Percentiles rank a stretch among this genome's conserved stretches.
phyloP scores from a whole-genome alignment of 2,329 filamentous ascomycete species.

The Xylaria multiplex region DNA sequence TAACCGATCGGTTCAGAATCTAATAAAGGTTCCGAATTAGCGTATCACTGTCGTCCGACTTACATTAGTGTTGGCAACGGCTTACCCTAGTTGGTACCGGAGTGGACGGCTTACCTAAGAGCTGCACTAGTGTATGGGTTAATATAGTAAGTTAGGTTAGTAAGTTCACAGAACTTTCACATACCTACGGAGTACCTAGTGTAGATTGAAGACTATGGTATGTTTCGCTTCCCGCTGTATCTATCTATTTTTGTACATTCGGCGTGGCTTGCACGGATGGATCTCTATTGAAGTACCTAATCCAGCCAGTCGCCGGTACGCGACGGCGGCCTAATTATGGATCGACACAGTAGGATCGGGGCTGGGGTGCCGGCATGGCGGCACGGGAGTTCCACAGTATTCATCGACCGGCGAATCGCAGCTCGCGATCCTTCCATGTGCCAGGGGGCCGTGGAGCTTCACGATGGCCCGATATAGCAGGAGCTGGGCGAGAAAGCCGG shows the following conservation, averaged over 20 bases:
- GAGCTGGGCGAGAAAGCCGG: constrained; percentile 21
- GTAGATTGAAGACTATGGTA: background rate
- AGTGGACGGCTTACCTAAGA: background rate
- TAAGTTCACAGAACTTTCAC: background rate
- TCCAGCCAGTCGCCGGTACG: background rate
- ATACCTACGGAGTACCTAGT: too few relatives aligned
- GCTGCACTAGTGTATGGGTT: background rate
- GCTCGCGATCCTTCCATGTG: constrained; percentile 23
- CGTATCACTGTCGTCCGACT: too few relatives aligned
- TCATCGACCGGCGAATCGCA: constrained; percentile 20
- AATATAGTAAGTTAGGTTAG: background rate
- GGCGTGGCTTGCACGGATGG: too few relatives aligned
- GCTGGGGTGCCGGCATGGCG: constrained; percentile 21
- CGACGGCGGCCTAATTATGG: constrained; percentile 51
- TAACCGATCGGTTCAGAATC: too few relatives aligned
- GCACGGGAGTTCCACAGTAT: background rate
- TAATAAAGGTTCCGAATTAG: too few relatives aligned
- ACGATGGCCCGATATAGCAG: constrained; percentile 32
- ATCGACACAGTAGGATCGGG: constrained; percentile 18
- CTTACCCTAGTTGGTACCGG: too few relatives aligned
- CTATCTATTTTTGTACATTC: constrained; percentile 7
- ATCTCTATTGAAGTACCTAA: too few relatives aligned
- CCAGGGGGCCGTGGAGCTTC: constrained; percentile 18
- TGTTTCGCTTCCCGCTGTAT: background rate
- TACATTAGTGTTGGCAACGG: background rate